These are phyloP conservation scores for Suhomyces coccinellae DNA, from an alignment of 1,139 yeast genomes.

Conservation along the genomic window DNA sequence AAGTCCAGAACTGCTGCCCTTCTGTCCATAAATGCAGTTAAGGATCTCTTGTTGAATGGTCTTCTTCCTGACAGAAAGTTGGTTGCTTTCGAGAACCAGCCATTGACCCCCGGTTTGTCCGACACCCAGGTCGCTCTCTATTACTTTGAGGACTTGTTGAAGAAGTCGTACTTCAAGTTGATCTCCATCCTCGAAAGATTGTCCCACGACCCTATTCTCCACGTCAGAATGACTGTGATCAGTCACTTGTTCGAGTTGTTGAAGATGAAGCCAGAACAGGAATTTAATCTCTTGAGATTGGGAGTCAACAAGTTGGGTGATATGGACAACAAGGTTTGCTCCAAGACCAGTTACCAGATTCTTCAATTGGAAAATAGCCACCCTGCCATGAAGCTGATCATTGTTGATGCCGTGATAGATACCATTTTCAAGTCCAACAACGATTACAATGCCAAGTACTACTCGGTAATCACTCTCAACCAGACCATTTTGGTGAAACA, in stretches of 20 bases:
- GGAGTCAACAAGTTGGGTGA: slow-evolving; percentile 96
- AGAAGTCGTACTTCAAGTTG: slow-evolving; percentile 68
- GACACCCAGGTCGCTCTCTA: slow-evolving; percentile 62
- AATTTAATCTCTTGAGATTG: slow-evolving; percentile 80
- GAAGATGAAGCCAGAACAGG: slow-evolving; percentile 93
- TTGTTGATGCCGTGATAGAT: slow-evolving; percentile 79
- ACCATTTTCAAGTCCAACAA: slow-evolving; percentile 71
- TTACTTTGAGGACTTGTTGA: slow-evolving; percentile 88
- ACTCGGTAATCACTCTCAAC: slow-evolving; percentile 82
- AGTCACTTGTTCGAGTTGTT: slow-evolving; percentile 78
- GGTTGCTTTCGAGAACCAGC: slow-evolving; percentile 78
- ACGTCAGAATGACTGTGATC: slow-evolving; percentile 78
- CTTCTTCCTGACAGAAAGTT: slow-evolving; percentile 85
- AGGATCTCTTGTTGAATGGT: slow-evolving; percentile 81
- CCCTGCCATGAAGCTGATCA: slow-evolving; percentile 90
- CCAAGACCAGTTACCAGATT: slow-evolving; percentile 81
- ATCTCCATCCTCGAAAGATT: slow-evolving; percentile 71
- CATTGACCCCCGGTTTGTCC: slow-evolving; percentile 49
- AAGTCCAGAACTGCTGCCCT: slow-evolving; percentile 92
- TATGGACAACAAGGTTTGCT: slow-evolving; percentile 83
- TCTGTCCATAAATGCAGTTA: slow-evolving; percentile 85
- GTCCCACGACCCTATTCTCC: slow-evolving; percentile 89
- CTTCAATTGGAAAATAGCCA: slow-evolving; percentile 85
- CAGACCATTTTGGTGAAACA: slow-evolving; percentile 84
- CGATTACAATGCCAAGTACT: slow-evolving; percentile 87